Conservation (phyloP, 306 rosid species). For the Adenanthera pavonina region DNA sequence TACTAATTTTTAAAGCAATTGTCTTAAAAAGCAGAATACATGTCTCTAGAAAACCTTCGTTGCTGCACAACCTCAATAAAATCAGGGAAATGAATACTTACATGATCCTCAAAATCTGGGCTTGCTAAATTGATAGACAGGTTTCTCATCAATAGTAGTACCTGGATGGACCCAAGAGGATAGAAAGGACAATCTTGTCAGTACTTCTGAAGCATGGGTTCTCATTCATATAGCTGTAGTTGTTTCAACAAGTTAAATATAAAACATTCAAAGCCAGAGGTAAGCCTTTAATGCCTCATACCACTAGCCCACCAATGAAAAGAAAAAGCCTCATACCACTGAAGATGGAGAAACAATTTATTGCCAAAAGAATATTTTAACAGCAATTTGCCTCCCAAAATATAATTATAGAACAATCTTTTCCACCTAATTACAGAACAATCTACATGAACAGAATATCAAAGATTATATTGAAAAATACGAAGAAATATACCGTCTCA, state of each 20-base stretch:
- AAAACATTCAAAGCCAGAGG: constrained; percentile 23
- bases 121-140: constrained; percentile 83
- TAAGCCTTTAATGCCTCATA: constrained; percentile 18
- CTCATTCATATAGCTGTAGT: neutral
- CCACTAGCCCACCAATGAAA: too few species aligned
- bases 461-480: constrained; percentile 17
- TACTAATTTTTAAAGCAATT: neutral
- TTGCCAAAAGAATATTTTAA: neutral
- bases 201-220: constrained; percentile 10
- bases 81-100: constrained; percentile 50
- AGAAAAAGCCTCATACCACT: too few species aligned
- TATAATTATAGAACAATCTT: constrained; percentile 10
- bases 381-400: constrained; percentile 29
- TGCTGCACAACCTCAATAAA: neutral
- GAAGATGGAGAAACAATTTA: neutral
- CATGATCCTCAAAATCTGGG: constrained; percentile 94
- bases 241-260: neutral
- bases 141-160: constrained; percentile 91
- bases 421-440: constrained; percentile 6
- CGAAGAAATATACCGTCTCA: constrained; percentile 69
- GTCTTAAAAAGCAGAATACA: neutral
- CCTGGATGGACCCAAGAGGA: constrained; percentile 56
- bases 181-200: neutral
- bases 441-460: constrained; percentile 27
- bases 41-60: neutral